Evolutionary conservation across 1,139 yeast species (phyloP), one percentile per base, ranked within the genome.

Genomic region (Candida albicans): DNA sequence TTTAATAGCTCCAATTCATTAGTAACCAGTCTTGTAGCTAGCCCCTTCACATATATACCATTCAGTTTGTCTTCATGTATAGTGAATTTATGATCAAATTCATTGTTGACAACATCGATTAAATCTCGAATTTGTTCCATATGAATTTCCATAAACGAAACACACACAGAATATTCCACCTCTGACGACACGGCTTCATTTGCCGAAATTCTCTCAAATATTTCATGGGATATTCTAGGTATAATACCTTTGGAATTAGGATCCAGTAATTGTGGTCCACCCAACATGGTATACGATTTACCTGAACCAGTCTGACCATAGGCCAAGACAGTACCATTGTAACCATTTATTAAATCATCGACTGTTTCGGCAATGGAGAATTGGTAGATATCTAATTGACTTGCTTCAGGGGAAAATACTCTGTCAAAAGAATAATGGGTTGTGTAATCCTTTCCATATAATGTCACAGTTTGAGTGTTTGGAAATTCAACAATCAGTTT

Each of bases 251-350:
- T 50, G 0, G 66, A 65, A 38, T 71, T 73, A 25, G 15, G 71
- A 50, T 9, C 61, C 32, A n/a, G 32, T 7, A 29, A 29, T n/a
- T 8, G 14, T 12, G 32, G 11, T 29, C 14, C 66, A 0, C 96
- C 96, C 77, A 87, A 79, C 95, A 90, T 86, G 2, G 96, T 86
- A 58, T 81, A 82, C 0, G 96, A 81, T 58, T 89, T 89, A 3
- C 96, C 96, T 1, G 95, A 79, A 0, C 96, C 95, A 0, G 95
- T 85, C 59, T 87, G 96, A 7, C 96, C 97, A 61, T 88, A 90
- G 1, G 96, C 91, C 37, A 90, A 66, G 0, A 90, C 84, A 0
- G 96, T 83, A 15, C 95, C 93, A 61, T 90, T 88, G 58, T 86
- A 88, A 0, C 97, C 97, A 34, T 76, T 73, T 50, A 88, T 73